Evolutionary conservation across 768 basidiomycete genomes (phyloP).

Genomic region (Serendipita sp.): DNA sequence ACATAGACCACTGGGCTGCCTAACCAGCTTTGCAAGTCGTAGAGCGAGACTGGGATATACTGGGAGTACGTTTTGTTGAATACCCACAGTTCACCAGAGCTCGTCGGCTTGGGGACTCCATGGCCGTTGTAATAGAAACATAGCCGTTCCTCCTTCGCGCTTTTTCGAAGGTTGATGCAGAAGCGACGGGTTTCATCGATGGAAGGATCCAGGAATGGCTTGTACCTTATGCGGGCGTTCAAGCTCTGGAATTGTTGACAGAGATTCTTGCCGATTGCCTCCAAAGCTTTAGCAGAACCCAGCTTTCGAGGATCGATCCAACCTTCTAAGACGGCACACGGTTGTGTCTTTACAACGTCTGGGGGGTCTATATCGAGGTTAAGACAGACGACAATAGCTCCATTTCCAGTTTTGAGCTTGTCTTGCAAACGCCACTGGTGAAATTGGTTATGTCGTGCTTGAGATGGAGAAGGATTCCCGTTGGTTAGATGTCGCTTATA

Average conservation of each 20-base stretch:
- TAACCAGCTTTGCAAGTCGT: constrained; percentile 86
- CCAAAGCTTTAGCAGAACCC: constrained; percentile 83
- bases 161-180: constrained; percentile 65
- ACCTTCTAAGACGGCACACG: constrained; percentile 86
- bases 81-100: constrained; percentile 92
- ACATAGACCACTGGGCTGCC: constrained; percentile 93
- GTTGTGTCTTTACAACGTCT: constrained; percentile 92
- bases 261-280: constrained; percentile 82
- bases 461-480: constrained; percentile 65
- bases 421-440: constrained; percentile 71
- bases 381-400: constrained; percentile 77
- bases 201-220: constrained; percentile 87
- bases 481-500: constrained; percentile 75
- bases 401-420: constrained; percentile 83
- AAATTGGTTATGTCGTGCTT: constrained; percentile 46
- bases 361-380: constrained; percentile 98
- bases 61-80: constrained; percentile 96
- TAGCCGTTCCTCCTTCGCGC: constrained; percentile 84
- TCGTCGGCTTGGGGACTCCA: constrained; percentile 91
- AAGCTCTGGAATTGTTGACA: constrained; percentile 93
- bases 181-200: constrained; percentile 85
- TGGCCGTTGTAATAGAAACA: constrained; percentile 98
- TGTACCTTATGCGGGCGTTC: constrained; percentile 86
- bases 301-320: constrained; percentile 95
- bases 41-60: constrained; percentile 91